Conservation (phyloP, 352 stramenopile genomes). For the Aphanomyces euteiches region DNA sequence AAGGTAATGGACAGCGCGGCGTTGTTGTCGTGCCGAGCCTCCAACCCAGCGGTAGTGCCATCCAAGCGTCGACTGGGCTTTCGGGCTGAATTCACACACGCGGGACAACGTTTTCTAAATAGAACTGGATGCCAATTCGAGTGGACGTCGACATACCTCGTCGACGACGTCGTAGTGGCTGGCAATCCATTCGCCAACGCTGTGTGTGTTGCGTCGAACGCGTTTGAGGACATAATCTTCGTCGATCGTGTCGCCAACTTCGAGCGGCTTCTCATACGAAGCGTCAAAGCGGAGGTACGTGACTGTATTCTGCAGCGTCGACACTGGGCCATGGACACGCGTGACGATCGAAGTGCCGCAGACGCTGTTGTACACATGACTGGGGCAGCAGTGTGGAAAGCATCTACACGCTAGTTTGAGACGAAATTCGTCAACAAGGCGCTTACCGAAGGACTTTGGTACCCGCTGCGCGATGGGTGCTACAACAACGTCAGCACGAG, state of each 20-base stretch:
- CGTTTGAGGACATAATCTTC: slow-evolving; percentile 13
- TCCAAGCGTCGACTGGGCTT: slow-evolving; percentile 20
- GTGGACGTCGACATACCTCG: background rate
- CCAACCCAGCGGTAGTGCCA: slow-evolving; percentile 30
- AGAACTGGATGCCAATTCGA: background rate
- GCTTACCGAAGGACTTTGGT: slow-evolving; percentile 22
- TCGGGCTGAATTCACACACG: slow-evolving; percentile 28
- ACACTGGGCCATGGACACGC: background rate
- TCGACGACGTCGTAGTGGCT: slow-evolving; percentile 29
- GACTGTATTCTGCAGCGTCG: slow-evolving; percentile 11
- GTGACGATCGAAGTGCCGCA: slow-evolving; percentile 27
- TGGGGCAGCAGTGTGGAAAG: slow-evolving; percentile 29
- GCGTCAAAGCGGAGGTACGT: slow-evolving; percentile 30
- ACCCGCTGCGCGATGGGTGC: slow-evolving; percentile 23
- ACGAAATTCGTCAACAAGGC: too few relatives aligned
- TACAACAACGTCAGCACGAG: background rate
- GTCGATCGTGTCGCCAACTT: slow-evolving; percentile 25
- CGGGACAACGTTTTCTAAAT: slow-evolving; percentile 13
- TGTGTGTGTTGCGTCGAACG: slow-evolving; percentile 18
- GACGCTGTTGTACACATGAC: slow-evolving; percentile 28
- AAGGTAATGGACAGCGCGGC: slow-evolving; percentile 21
- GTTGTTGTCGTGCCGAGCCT: slow-evolving; percentile 24
- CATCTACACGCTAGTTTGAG: slow-evolving; percentile 1
- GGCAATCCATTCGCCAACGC: slow-evolving; percentile 28
- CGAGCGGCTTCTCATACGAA: slow-evolving; percentile 15